Evolutionary conservation across 1,284 basidiomycete genomes (phyloP), one percentile per base, ranked within the genome.

Genomic region (Mycosarcoma mackinlayi): DNA sequence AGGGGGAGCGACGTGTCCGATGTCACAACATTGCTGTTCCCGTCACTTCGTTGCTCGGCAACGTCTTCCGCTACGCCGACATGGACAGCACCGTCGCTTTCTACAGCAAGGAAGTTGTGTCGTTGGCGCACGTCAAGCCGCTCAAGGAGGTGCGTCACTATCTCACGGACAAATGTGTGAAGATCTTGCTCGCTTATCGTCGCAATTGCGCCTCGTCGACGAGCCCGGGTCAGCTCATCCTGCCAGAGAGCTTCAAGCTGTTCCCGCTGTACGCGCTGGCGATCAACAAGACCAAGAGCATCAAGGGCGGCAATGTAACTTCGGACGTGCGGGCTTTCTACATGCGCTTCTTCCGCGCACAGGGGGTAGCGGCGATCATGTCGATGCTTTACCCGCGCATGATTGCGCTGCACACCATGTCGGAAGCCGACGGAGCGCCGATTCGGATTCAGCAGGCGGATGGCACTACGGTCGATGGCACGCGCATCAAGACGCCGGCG

Each of bases 31-130:
- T 98, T 19, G 91, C 90, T 0, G 83, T 97, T 48, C 90, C 90
- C 27, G 89, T 94, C 1, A 91, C 90, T 2, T 88, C 89, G 44
- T 84, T 98, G 57, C 92, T 94, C 11, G 93, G 90, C 16, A 96
- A 92, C 79, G 90, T 98, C 6, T 99, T 95, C 86, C 88, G 92
- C 51, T 92, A 87, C 82, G 94, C 94, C 23, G 96, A 99, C 84
- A 87, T 94, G 85, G 95, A 98, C 75, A 88, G 91, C 3, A 88
- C 90, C 0, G 86, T 95, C 10, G 87, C 89, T 28, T 86, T 91
- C 80, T 84, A 93, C 67, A 85, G 90, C 33, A 92, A 94, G 77
- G 89, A 92, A 83, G 35, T 51, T 3, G 45, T 76, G 92, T 93
- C 91, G 6, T 87, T 95, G 71, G 85, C 88, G 0, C 87, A 88